Base-by-base conservation (phyloP, 768 basidiomycete genomes). In the Multifurca ochricompacta region DNA sequence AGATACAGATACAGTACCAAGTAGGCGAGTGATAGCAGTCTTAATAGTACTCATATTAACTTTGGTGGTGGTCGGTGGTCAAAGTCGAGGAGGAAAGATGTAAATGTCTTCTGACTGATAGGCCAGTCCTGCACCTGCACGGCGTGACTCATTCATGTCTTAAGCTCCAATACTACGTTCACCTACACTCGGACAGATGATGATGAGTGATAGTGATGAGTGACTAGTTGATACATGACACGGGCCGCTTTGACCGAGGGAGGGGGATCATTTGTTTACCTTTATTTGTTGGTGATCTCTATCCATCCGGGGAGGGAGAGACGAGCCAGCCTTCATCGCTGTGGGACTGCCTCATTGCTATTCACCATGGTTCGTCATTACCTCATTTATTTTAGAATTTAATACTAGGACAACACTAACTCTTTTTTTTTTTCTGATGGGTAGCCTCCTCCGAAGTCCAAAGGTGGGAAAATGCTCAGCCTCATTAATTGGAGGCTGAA, bases 401-500 rank as follows among this genome's bases (percentile, higher is more conserved):
- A n/a, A 36, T n/a, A n/a, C n/a, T n/a, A n/a, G n/a, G 7, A 4
- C 6, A n/a, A 11, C 25, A 46, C 36, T 36, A 21, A 59, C 41
- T 18, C n/a, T 53, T 28, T 41, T 21, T 59, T 28, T 36, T 4
- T n/a, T n/a, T n/a, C n/a, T n/a, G n/a, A n/a, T n/a, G n/a, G n/a
- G n/a, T 66, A 91, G 90, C 86, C 89, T 76, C 90, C 92, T 61
- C 92, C 93, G 57, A 96, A 96, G 76, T 91, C 92, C 41, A 94
- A 95, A 76, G 92, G 92, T 68, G 93, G 94, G 69, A 93, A 94
- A 78, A 96, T 99, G 92, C 85, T 95, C 69, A 73, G 85, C 69
- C 85, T 98, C 74, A 82, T 99, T 77, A 93, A 98, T 74, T 97
- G 95, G 89, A 79, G 95, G 71, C 80, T 99, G 62, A 94, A 89